Evolutionary conservation across 305 asterid genomes (phyloP).

Genomic region (Rubia balearica): DNA sequence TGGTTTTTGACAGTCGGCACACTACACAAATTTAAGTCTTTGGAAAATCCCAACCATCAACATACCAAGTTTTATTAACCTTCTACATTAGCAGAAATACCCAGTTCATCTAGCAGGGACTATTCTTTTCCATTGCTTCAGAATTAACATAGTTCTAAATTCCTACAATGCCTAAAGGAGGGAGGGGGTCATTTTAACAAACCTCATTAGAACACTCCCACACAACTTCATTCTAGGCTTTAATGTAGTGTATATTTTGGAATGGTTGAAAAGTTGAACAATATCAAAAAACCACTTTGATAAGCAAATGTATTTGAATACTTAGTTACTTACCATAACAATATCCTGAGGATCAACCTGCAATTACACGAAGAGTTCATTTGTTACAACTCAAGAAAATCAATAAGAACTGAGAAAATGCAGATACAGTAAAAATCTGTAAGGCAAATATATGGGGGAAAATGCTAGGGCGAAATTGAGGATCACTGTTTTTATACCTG

Average conservation of each 20-base stretch:
- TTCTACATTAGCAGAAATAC: neutral
- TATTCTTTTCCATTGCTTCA: neutral
- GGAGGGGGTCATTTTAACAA: neutral
- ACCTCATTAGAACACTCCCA: too few species aligned
- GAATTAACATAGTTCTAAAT: neutral
- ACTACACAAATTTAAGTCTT: neutral
- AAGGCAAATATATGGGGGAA: conserved; percentile 5
- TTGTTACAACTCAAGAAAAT: neutral
- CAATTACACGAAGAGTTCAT: conserved; percentile 17
- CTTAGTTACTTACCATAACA: conserved; percentile 66
- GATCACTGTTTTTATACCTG: conserved; percentile 48
- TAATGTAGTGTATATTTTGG: neutral
- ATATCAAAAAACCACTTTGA: neutral
- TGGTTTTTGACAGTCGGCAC: neutral
- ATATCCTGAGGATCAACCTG: conserved; percentile 99
- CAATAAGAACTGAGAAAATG: neutral
- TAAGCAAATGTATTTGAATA: neutral
- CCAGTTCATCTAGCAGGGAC: neutral
- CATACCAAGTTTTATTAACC: neutral
- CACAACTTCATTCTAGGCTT: too few species aligned
- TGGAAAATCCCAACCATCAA: neutral
- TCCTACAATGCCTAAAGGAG: neutral
- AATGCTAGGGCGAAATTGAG: neutral
- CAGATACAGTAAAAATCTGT: neutral
- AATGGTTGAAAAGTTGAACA: neutral